Evolutionary conservation across 768 basidiomycete genomes (phyloP).

Genomic region (Fomitopsis pulvina): DNA sequence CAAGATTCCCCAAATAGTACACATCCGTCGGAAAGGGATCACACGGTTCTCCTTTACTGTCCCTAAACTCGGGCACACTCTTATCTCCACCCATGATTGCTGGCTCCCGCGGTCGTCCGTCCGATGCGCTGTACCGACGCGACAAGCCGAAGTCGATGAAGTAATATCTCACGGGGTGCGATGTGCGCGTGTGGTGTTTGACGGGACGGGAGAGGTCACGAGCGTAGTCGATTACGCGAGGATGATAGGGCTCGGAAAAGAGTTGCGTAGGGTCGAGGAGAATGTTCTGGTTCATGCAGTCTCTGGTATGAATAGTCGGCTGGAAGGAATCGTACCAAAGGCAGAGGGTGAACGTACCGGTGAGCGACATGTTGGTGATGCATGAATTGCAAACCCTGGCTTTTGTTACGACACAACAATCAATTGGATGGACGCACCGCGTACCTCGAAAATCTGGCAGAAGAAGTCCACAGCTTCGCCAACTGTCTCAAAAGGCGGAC

Average conservation of each 20-base stretch:
- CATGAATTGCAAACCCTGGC: conserved; percentile 29
- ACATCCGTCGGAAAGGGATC: background rate
- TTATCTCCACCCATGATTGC: conserved; percentile 10
- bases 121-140: conserved; percentile 19
- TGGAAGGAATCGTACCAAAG: background rate
- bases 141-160: conserved; percentile 18
- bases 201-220: conserved; percentile 19
- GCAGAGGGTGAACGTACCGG: conserved; percentile 16
- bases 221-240: conserved; percentile 13
- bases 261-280: conserved; percentile 11
- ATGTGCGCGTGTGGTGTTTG: conserved; percentile 24
- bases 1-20: background rate
- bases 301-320: background rate
- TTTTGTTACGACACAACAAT: background rate
- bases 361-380: conserved; percentile 30
- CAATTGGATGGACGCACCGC: background rate
- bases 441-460: conserved; percentile 28
- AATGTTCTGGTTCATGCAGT: conserved; percentile 12
- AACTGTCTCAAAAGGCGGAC: conserved; percentile 26
- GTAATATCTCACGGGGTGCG: conserved; percentile 24
- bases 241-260: conserved; percentile 6
- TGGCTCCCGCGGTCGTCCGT: background rate
- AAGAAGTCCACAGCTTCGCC: conserved; percentile 31
- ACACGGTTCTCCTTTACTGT: background rate
- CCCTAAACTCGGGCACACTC: conserved; percentile 13